Percentiles rank a stretch among this genome's conserved stretches.
phyloP scores from a whole-genome alignment of 306 rosid genomes.

The Castanospermum australe region DNA sequence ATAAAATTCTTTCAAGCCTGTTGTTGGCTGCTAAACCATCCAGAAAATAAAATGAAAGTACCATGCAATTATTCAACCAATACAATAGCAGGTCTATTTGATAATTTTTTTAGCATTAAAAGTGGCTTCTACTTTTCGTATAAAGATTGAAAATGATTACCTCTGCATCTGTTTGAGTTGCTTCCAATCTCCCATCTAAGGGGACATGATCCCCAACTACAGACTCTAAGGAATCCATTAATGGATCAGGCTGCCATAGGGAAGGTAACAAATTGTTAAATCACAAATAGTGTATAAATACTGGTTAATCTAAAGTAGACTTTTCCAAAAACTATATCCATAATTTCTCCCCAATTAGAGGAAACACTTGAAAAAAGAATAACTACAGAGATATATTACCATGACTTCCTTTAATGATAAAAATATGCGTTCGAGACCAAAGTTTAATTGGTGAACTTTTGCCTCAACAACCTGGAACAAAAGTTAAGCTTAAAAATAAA shows the following conservation, averaged over 20 bases:
- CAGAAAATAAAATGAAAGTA: not conserved
- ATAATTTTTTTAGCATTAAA: not conserved
- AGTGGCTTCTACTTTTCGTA: conserved; percentile 15
- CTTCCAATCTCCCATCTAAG: conserved; percentile 71
- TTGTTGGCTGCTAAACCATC: conserved; percentile 3
- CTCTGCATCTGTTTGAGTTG: conserved; percentile 66
- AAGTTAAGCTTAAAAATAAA: conserved; percentile 24
- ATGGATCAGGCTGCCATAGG: conserved; percentile 85
- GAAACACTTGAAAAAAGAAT: conserved; percentile 1
- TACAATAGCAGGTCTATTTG: not conserved
- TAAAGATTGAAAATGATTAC: conserved; percentile 33
- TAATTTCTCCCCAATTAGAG: not conserved
- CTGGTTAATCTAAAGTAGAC: conserved; percentile 9
- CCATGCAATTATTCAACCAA: not conserved
- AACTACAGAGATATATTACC: conserved; percentile 41
- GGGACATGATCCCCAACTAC: conserved; percentile 64
- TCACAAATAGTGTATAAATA: not conserved
- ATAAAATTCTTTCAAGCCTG: conserved; percentile 11
- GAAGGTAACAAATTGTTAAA: conserved; percentile 26
- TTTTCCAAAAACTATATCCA: not conserved
- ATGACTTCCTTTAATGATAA: conserved; percentile 77
- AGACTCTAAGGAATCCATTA: conserved; percentile 71
- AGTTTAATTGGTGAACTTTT: conserved; percentile 84
- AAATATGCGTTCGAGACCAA: conserved; percentile 69
- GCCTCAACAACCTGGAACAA: conserved; percentile 78